These are phyloP conservation scores for Daldinia loculata DNA, from an alignment of 495 filamentous ascomycete genomes.

Conservation along the genomic window DNA sequence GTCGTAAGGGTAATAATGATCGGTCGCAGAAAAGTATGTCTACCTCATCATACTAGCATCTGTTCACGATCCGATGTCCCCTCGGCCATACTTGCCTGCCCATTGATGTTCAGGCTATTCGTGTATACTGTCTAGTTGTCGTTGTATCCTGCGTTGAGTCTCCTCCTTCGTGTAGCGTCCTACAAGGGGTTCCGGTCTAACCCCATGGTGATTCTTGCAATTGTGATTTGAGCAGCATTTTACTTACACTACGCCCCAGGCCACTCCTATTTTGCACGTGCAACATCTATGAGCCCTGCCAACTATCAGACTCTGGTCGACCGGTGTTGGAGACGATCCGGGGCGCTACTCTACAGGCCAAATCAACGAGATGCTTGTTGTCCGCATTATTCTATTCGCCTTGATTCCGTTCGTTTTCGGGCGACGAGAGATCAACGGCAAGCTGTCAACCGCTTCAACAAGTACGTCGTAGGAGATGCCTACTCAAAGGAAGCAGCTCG, in stretches of 20 bases:
- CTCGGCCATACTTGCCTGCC: constrained; percentile 34
- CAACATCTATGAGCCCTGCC: constrained; percentile 69
- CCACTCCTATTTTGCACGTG: constrained; percentile 81
- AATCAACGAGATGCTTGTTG: constrained; percentile 86
- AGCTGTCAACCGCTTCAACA: constrained; percentile 90
- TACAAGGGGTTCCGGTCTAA: constrained; percentile 24
- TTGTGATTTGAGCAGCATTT: constrained; percentile 43
- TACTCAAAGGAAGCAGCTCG: constrained; percentile 78
- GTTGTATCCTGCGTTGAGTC: constrained; percentile 18
- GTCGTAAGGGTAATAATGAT: constrained; percentile 49
- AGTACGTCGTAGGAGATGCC: constrained; percentile 77
- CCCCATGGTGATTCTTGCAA: constrained; percentile 40
- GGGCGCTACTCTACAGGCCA: constrained; percentile 88
- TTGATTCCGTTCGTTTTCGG: constrained; percentile 75
- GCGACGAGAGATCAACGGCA: constrained; percentile 84
- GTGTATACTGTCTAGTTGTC: constrained; percentile 23
- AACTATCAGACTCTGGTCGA: constrained; percentile 86
- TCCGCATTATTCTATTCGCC: constrained; percentile 92
- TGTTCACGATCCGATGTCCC: constrained; percentile 23
- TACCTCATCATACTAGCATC: constrained; percentile 17
- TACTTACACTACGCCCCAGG: constrained; percentile 61
- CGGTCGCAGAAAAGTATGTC: constrained; percentile 54
- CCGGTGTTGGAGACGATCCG: constrained; percentile 89
- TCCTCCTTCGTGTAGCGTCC: constrained; percentile 33
- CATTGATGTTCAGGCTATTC: constrained; percentile 22